Evolutionary conservation across 306 rosid species (phyloP).

Genomic region (Luffa aegyptiaca): DNA sequence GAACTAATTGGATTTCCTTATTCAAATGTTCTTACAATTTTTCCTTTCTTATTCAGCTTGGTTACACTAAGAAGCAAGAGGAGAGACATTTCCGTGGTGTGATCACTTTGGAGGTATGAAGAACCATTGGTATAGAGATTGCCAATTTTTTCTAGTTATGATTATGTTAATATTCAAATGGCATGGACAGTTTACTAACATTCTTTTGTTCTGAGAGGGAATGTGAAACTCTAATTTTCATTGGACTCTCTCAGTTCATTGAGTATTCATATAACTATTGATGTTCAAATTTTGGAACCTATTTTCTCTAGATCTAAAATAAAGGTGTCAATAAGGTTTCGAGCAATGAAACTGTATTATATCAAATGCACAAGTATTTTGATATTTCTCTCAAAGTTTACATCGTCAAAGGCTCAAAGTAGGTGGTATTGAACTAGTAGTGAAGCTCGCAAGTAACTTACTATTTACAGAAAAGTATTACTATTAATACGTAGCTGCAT

Average conservation of each 20-base stretch:
- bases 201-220: neutral
- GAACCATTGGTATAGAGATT: neutral
- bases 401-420: too few species aligned
- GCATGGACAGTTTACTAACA: neutral
- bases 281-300: neutral
- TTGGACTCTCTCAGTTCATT: neutral
- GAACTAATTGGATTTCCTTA: too few species aligned
- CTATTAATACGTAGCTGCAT: neutral
- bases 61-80: conserved; percentile 92
- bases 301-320: neutral
- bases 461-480: neutral
- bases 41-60: conserved; percentile 55
- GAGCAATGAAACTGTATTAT: too few species aligned
- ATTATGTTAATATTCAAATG: neutral
- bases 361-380: too few species aligned
- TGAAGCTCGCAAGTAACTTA: neutral
- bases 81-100: conserved; percentile 92
- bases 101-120: conserved; percentile 81
- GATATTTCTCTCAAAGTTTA: too few species aligned
- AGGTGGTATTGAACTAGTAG: neutral
- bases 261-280: neutral
- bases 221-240: neutral
- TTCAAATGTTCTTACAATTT: conserved; percentile 9
- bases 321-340: neutral
- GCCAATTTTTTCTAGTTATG: neutral